phyloP scores from a whole-genome alignment of 305 asterid genomes.

The Fraxinus platypoda region DNA sequence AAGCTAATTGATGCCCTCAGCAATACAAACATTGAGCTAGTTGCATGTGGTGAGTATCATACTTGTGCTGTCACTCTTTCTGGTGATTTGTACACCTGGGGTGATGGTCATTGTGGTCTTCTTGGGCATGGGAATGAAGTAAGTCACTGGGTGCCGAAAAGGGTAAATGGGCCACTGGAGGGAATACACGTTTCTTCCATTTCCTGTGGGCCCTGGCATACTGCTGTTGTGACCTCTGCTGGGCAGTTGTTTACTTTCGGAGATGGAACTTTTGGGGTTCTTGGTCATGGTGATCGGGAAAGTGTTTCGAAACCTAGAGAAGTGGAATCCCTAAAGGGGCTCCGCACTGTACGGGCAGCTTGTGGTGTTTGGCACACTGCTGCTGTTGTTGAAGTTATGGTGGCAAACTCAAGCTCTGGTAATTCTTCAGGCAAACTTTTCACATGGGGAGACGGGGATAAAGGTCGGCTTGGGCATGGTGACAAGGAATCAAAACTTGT shows the following conservation, averaged over 20 bases:
- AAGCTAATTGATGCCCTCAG: conserved; percentile 61
- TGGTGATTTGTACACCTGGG: conserved; percentile 92
- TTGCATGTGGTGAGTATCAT: conserved; percentile 88
- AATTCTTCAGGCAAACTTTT: conserved; percentile 60
- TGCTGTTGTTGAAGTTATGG: conserved; percentile 74
- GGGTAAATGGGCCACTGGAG: conserved; percentile 68
- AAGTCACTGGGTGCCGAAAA: conserved; percentile 91
- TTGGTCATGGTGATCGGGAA: conserved; percentile 82
- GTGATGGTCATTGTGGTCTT: conserved; percentile 91
- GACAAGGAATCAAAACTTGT: conserved; percentile 61
- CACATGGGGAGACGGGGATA: conserved; percentile 97
- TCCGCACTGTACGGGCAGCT: conserved; percentile 58
- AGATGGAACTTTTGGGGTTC: conserved; percentile 79
- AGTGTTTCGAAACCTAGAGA: conserved; percentile 58
- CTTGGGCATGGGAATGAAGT: conserved; percentile 84
- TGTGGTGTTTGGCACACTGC: conserved; percentile 96
- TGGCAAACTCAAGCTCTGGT: conserved; percentile 44
- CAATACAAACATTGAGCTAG: conserved; percentile 62
- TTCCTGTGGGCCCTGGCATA: conserved; percentile 93
- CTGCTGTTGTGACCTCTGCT: conserved; percentile 62
- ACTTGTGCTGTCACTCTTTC: conserved; percentile 74
- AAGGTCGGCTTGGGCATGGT: conserved; percentile 74
- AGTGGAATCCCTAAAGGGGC: conserved; percentile 60
- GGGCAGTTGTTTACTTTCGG: conserved; percentile 85
- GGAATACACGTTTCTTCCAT: conserved; percentile 77